These are phyloP conservation scores for Byssochlamys sp. DNA, from an alignment of 2,329 filamentous ascomycete species.

Conservation along the genomic window DNA sequence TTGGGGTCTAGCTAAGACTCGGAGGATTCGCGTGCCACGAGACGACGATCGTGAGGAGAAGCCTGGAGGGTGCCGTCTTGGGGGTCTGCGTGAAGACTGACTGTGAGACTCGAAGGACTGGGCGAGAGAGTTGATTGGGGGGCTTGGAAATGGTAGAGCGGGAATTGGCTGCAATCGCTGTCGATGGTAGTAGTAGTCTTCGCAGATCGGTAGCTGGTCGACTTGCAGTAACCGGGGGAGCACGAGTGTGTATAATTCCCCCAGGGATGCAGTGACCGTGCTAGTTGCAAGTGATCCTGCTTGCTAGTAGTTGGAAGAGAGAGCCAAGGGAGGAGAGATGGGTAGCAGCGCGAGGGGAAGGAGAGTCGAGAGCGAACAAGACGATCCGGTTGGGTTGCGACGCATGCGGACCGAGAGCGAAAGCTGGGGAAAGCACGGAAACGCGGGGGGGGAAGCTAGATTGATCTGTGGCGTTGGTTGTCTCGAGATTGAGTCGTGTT, in stretches of 20 bases:
- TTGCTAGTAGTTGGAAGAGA: too few relatives aligned
- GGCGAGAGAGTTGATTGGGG: background rate
- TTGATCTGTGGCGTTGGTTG: background rate
- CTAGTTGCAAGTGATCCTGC: background rate
- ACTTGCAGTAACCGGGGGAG: background rate
- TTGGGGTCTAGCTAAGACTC: background rate
- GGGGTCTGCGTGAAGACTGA: background rate
- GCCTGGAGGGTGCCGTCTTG: background rate
- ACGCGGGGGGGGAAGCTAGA: background rate
- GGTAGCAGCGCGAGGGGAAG: constrained; percentile 3
- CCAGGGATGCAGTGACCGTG: background rate
- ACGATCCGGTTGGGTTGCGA: background rate
- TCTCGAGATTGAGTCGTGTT: background rate
- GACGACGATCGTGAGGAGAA: background rate
- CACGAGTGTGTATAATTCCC: background rate
- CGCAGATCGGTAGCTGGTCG: background rate
- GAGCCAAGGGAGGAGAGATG: background rate
- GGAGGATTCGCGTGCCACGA: background rate
- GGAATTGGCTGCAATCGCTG: constrained; percentile 10
- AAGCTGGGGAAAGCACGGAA: background rate
- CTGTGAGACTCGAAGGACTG: background rate
- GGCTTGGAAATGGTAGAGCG: constrained; percentile 12
- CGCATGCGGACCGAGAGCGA: constrained; percentile 3
- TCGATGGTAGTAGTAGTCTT: background rate
- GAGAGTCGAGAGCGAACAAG: constrained; percentile 6